Base-by-base conservation (phyloP, 306 rosid species). In the Prunus campanulata region DNA sequence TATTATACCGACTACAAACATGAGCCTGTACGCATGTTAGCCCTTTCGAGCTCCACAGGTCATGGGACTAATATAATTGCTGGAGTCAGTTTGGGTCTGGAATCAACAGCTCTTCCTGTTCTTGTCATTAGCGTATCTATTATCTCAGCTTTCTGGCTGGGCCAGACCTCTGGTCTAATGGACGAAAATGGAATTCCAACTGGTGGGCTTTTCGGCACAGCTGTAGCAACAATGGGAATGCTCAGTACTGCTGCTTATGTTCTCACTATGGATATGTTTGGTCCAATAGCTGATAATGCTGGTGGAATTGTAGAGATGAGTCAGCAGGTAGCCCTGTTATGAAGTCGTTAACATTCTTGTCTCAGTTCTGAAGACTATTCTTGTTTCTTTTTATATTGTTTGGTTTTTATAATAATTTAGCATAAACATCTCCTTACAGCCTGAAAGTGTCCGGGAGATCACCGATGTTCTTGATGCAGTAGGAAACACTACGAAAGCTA, bases 271-370 rank as follows among this genome's bases (percentile, higher is more conserved):
- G 99, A 95, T 88, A 95, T 95, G 99, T 95, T 95, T 87, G 99
- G 99, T 77, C 99, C 97, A 74, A 95, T 95, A 72, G 97, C 99
- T 72, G 99, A 95, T 88, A 95, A 95, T 79, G 99, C 99, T 24
- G 97, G 99, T 79, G 99, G 99, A 82, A 95, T 95, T 87, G 97
- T 95, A 29, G 97, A 95, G 88, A 95, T 95, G 99, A 95, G 99
- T 83, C 97, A 90, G 85, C 97, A 90, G 97, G 99, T 95, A 85
- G 65, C 60, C 70, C 75, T 78, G 68, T 72, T 63, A 55, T 74
- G 29, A 71, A 74, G 60, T 60, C 76, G 11, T 48, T 70, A 44
- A 62, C 68, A 27, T 30, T 74, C 72, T 22, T 12, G 51, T 67
- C 25, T 54, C 48, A 51, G 15, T 77, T 22, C 68, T 66, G 69